phyloP scores from a whole-genome alignment of 2,329 filamentous ascomycete genomes.

The Aureobasidium melanogenum region DNA sequence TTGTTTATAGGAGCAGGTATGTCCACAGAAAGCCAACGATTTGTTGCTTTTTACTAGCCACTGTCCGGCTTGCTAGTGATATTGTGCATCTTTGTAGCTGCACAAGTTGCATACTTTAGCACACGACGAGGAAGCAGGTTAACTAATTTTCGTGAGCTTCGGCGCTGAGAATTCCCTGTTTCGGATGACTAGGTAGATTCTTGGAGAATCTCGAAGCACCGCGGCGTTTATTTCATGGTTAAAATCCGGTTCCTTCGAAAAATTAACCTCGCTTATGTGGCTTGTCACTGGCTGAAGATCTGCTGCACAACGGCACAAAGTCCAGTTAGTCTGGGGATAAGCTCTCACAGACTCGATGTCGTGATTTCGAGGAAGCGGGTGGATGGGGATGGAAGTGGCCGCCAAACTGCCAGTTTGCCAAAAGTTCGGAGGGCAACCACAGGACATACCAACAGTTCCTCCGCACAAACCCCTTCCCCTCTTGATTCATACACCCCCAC shows the following conservation, averaged over 20 bases:
- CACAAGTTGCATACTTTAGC: too few species aligned
- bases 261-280: neutral
- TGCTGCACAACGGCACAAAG: slow-evolving; percentile 10
- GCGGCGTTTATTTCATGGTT: neutral
- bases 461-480: neutral
- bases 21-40: too few species aligned
- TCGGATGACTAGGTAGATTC: neutral
- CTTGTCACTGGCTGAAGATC: slow-evolving; percentile 1
- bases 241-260: neutral
- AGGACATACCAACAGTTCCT: slow-evolving; percentile 8
- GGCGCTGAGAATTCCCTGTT: neutral
- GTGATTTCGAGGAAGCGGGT: slow-evolving; percentile 3
- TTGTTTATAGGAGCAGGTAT: too few species aligned
- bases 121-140: too few species aligned
- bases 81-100: too few species aligned
- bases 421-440: slow-evolving; percentile 6
- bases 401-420: slow-evolving; percentile 10
- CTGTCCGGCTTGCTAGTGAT: too few species aligned
- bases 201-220: neutral
- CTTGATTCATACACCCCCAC: neutral
- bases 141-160: too few species aligned
- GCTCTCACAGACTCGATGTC: neutral
- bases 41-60: too few species aligned
- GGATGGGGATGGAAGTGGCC: slow-evolving; percentile 3
- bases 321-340: neutral